Base-by-base conservation (phyloP, 177 flowering plant genomes). In the Telopea speciosissima region DNA sequence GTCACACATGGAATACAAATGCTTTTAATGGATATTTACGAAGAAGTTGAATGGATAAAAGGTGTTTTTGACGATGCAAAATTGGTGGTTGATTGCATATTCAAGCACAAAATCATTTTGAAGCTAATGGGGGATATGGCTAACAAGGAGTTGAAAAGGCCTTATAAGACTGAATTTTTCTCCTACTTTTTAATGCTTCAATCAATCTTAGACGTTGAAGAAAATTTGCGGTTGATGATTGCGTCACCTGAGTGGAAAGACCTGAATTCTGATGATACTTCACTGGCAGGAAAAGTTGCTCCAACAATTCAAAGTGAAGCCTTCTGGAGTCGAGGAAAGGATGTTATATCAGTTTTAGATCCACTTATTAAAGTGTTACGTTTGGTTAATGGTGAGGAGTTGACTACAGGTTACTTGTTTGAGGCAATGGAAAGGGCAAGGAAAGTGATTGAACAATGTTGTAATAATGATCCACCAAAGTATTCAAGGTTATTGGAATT, bases 301-400 rank as follows among this genome's bases (percentile, higher is more conserved):
- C 69, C 58, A 72, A 24, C 42, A 21, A 52, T 70, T 71, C 22
- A 65, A 65, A 54, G 54, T 17, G 52, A 2, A 49, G 36, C 59
- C 52, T 71, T 71, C 65, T 71, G 74, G 68, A 28, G 31, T 2
- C 21, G 23, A 62, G 45, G 24, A 19, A 68, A 67, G 70, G 75
- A 73, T 40, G 67, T 68, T 45, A 26, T 73, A 45, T 28, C 23
- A 67, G 61, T 44, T 45, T 62, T 73, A n/a, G 75, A 72, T 40
- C 75, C 75, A 40, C 65, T 72, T 22, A 60, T 60, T 59, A 66
- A 33, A 58, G 70, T 66, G n/a, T 42, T 73, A 42, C 31, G 61
- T 67, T 49, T 73, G 22, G 75, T 73, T 62, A 70, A 67, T 25
- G 52, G 75, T 62, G 75, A 73, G 14, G 74, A 69, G 4, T 72